These are phyloP conservation scores for Malassezia dermatis DNA, from an alignment of 1,284 basidiomycete genomes.

Conservation along the genomic window DNA sequence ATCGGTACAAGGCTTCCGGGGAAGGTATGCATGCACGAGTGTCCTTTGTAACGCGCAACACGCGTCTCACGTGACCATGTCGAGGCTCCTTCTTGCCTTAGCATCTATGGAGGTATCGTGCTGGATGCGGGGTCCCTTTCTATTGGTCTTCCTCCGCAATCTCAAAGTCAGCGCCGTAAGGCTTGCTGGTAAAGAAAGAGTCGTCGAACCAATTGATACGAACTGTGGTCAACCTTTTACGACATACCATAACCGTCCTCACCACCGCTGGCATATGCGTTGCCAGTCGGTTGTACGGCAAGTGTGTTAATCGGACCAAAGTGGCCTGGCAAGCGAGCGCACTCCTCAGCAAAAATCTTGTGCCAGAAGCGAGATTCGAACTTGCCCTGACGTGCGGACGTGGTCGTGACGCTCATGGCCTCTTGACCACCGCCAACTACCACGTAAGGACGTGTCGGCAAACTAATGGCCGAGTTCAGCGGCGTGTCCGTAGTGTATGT, in stretches of 20 bases:
- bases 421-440: conserved; percentile 86
- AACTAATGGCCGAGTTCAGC: conserved; percentile 81
- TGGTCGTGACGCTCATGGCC: conserved; percentile 94
- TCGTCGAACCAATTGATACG: conserved; percentile 48
- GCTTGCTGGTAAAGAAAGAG: conserved; percentile 41
- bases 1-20: background rate
- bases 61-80: conserved; percentile 7
- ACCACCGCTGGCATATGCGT: conserved; percentile 81
- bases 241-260: conserved; percentile 66
- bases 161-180: conserved; percentile 44
- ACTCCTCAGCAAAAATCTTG: conserved; percentile 93
- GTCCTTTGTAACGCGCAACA: background rate
- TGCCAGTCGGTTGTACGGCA: conserved; percentile 81
- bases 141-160: conserved; percentile 42
- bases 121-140: background rate
- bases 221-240: conserved; percentile 16
- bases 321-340: conserved; percentile 67
- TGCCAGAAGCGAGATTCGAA: conserved; percentile 99
- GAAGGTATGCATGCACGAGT: background rate
- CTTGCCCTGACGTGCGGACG: conserved; percentile 81
- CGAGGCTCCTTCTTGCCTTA: background rate
- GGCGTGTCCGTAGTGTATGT: conserved; percentile 88
- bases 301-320: conserved; percentile 97
- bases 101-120: background rate
- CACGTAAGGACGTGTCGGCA: conserved; percentile 68